Base-by-base conservation (phyloP, 805 yeast species). In the Jamesozyma rosinii region DNA sequence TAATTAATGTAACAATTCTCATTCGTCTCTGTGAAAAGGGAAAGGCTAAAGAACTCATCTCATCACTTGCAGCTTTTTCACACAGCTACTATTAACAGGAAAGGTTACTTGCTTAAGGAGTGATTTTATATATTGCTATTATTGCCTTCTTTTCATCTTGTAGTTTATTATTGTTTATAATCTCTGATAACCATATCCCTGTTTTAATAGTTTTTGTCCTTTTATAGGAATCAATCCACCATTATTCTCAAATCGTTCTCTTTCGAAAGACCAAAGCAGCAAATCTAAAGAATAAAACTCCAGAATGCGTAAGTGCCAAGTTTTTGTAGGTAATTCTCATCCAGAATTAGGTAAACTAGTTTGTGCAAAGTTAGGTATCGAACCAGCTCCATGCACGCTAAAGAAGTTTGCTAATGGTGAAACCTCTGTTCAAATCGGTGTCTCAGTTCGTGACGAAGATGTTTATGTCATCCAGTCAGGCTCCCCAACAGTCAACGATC, bases 331-430 rank as follows among this genome's bases (percentile, higher is more conserved):
- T 37, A 80, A 85, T 47, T 89, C 97, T 43, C 98, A 92, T 65
- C 96, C 97, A 13, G 95, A 88, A 60, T 73, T 92, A 54, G 98
- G 98, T 33, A 72, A 77, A 48, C 72, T 86, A 49, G 95, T 92
- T 36, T 92, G 98, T 67, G 86, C 85, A 47, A 74, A 89, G 43
- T 70, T 92, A 35, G 97, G 97, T 30, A 88, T 88, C 35, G 85
- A 86, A 57, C 88, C 95, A 10, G 97, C 97, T 24, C 95, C 95
- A 24, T 86, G 94, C 59, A 78, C 92, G 9, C 70, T 90, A 53
- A 83, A 84, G 65, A 89, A 88, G 66, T 92, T 92, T 66, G 84
- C 96, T 49, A 92, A 92, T 61, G 98, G 98, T 43, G 99, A 92
- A 68, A 92, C 98, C 3, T 83, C 95, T 37, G 96, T 94, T 38